Evolutionary conservation across 306 rosid species (phyloP).

Genomic region (Castanospermum australe): DNA sequence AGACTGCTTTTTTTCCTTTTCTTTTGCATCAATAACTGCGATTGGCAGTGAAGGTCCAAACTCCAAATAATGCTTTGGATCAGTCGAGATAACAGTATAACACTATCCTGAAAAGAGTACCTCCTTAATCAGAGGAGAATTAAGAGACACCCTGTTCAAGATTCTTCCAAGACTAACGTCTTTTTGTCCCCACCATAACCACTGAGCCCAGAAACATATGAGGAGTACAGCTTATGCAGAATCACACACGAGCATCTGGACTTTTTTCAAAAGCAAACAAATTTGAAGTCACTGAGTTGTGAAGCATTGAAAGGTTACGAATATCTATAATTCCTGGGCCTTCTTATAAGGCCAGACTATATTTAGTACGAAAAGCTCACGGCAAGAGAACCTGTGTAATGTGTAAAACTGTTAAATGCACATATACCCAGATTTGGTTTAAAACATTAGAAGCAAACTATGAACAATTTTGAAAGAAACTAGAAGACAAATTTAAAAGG

Average conservation of each 20-base stretch:
- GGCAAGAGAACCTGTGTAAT: background rate
- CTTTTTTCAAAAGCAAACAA: conserved; percentile 28
- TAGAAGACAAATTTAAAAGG: background rate
- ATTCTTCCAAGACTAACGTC: conserved; percentile 33
- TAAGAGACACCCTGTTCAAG: conserved; percentile 28
- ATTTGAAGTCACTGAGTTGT: conserved; percentile 24
- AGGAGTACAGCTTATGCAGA: conserved; percentile 39
- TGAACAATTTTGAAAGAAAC: background rate
- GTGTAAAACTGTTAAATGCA: background rate
- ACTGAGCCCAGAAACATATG: conserved; percentile 28
- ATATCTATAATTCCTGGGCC: background rate
- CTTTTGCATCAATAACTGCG: background rate
- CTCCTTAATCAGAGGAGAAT: conserved; percentile 37
- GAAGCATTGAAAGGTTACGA: background rate
- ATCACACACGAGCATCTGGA: conserved; percentile 17
- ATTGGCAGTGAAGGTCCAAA: background rate
- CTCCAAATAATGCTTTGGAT: too few species aligned
- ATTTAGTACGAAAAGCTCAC: background rate
- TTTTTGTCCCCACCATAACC: conserved; percentile 44
- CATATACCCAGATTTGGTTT: background rate
- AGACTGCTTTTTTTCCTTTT: background rate
- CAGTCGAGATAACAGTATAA: background rate
- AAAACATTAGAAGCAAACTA: background rate
- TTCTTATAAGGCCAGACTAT: background rate
- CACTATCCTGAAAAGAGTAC: conserved; percentile 12